Base-by-base conservation (phyloP, 2,329 filamentous ascomycete species). In the Pseudogymnoascus sp. region DNA sequence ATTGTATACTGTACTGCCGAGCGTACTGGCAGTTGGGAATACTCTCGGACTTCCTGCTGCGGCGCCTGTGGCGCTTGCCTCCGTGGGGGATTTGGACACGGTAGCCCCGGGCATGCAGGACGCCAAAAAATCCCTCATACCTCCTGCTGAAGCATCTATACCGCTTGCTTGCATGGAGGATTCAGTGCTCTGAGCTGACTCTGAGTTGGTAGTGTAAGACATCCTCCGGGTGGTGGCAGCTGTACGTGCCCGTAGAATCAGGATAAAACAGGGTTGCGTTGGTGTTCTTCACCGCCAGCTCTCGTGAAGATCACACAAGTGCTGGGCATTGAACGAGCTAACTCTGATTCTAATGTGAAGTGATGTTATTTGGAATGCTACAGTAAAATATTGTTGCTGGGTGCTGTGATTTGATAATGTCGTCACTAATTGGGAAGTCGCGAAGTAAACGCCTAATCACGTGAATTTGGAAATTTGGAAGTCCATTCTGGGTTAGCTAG, bases 71-170 rank as follows among this genome's bases (percentile, higher is more conserved):
- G 47, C 28, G 28, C 28, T 18, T 33, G 4, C 9, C 15, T 33
- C n/a, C 6, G 15, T 18, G 43, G n/a, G 20, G 43, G 25, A 30
- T 12, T 22, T 41, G 18, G 39, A 25, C 12, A 43, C 11, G 20
- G 39, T n/a, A 11, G 39, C 39, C 2, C 39, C 11, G 20, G 39
- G 12, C n/a, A 9, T 33, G 47, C 14, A 53, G 4, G 43, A 50
- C n/a, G 15, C 47, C 28, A 11, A 18, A 53, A 53, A 53, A 41
- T 63, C 9, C 37, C 53, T 38, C 58, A 58, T 8, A 37, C 65
- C 14, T 65, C 65, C 35, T 62, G 61, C 6, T 58, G 41, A n/a
- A 12, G 38, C 11, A 62, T 61, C 18, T 38, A 38, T 18, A 60
- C 64, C 41, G 59, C 47, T 53, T 53, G 47, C 28, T 28, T 33